Evolutionary conservation across 2,329 filamentous ascomycete genomes (phyloP), one percentile per base, ranked within the genome.

Genomic region (Endoconidiophora polonica): DNA sequence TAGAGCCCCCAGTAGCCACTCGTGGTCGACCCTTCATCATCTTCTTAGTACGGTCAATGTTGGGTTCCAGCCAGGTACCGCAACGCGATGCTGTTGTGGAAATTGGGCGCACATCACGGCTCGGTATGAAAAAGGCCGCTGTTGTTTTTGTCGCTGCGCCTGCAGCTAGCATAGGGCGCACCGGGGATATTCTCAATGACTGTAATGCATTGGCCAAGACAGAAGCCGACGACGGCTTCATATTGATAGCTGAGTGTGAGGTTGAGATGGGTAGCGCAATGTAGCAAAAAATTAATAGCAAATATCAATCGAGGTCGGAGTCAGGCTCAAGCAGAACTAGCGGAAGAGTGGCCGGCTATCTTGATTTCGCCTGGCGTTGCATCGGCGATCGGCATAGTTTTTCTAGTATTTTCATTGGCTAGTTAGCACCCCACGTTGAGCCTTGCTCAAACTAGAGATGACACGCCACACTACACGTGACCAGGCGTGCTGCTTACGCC

Each of bases 21-120:
- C 86, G 79, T 46, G 85, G 82, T 2, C 87, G 78, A 38, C 90
- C 91, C 68, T 95, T 95, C 57, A 87, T 88, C 72, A 93, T 94
- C 65, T 85, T 86, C 61, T 79, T 82, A 62, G 86, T 88, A 56
- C 85, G 78, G 58, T 81, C 66, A 55, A 77, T 67, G 59, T 77
- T 82, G 33, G 90, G 90, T 52, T 84, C 76, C 44, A 96, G 82
- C 87, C 88, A 96, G 61, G 77, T 83, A 57, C 76, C 76, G 62
- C 72, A 55, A 61, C 67, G 60, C 56, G 68, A 56, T 60, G 72
- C 54, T 14, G 84, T 84, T 29, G 81, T 83, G 38, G 86, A 86
- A 67, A 94, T 93, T 54, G 75, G 67, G 62, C 83, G 76, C 57
- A 63, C 64, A 68, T 72, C 69, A 60, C 58, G 62, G 59, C 58